Base-by-base conservation (phyloP, 192 early-diverging fungal genomes). In the Dissophora globulifera region DNA sequence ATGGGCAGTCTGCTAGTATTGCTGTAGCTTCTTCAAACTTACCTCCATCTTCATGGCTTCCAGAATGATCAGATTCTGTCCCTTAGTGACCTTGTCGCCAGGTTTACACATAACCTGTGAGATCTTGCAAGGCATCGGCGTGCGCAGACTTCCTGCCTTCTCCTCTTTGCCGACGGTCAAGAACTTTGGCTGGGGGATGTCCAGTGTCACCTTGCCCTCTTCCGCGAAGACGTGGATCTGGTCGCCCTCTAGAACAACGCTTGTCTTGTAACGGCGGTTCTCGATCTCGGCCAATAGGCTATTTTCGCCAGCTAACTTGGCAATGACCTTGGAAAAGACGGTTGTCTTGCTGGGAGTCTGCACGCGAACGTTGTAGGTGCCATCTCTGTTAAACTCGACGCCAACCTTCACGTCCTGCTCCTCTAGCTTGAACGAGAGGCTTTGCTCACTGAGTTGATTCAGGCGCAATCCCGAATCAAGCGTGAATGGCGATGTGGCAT, bases 21-120 rank as follows among this genome's bases (percentile, higher is more conserved):
- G n/a, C n/a, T n/a, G n/a, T n/a, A n/a, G n/a, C n/a, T n/a, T n/a
- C n/a, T n/a, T 38, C 3, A 26, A 38, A 41, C 75, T 76, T 85
- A 89, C 88, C 88, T 98, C 96, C 96, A 98, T 98, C 87, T 98
- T 98, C 96, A 98, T 98, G 19, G 96, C 96, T 68, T 98, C 96
- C 30, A 98, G 82, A 30, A 98, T 85, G 3, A 97, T 79, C 30
- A 98, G 76, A 35, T 89, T 86, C 47, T 89, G 84, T 38, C 92
- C 95, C 78, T 94, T 93, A 48, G 87, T 85, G 11, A 98, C 92
- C 33, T 83, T 83, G 30, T 93, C 88, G 16, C 95, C 96, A 22
- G 87, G 74, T 55, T 89, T 82, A 51, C 62, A 67, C 69, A 64
- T 72, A 1, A 97, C 87, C 78, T 92, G 91, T 20, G 94, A 92